A percentile compares a stretch with the other conserved stretches of the same genome.
phyloP scores from a whole-genome alignment of 176 grass and related monocot genomes.

The Pontederia paniculata region DNA sequence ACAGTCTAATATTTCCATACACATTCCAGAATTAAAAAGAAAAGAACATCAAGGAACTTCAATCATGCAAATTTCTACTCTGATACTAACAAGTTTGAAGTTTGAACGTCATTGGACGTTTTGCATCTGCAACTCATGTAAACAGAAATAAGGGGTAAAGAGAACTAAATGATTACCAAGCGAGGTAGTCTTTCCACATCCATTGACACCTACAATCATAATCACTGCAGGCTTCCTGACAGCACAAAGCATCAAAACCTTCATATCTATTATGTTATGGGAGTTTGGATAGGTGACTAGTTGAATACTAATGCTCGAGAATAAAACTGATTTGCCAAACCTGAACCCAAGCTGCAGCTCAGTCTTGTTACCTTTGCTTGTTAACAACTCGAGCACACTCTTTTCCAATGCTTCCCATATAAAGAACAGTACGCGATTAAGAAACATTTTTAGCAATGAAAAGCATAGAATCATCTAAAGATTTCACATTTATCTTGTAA shows the following conservation, averaged over 20 bases:
- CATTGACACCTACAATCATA: conserved; percentile 95
- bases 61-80: too few species aligned
- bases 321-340: conserved; percentile 24
- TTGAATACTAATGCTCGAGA: not conserved
- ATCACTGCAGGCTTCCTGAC: conserved; percentile 70
- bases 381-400: conserved; percentile 60
- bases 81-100: too few species aligned
- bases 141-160: not conserved
- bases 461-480: not conserved
- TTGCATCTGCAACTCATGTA: not conserved
- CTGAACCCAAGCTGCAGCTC: conserved; percentile 90
- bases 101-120: too few species aligned
- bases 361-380: conserved; percentile 59
- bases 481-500: conserved; percentile 74
- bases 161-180: conserved; percentile 41
- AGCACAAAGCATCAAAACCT: conserved; percentile 15
- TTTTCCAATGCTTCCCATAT: conserved; percentile 51
- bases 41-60: too few species aligned
- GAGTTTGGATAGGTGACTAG: not conserved
- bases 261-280: too few species aligned
- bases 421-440: not conserved
- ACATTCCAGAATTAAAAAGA: too few species aligned
- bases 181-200: conserved; percentile 86
- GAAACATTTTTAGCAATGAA: too few species aligned
- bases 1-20: too few species aligned